These are phyloP conservation scores for Penicillium sp. DNA, from an alignment of 2,329 filamentous ascomycete genomes.

Conservation along the genomic window DNA sequence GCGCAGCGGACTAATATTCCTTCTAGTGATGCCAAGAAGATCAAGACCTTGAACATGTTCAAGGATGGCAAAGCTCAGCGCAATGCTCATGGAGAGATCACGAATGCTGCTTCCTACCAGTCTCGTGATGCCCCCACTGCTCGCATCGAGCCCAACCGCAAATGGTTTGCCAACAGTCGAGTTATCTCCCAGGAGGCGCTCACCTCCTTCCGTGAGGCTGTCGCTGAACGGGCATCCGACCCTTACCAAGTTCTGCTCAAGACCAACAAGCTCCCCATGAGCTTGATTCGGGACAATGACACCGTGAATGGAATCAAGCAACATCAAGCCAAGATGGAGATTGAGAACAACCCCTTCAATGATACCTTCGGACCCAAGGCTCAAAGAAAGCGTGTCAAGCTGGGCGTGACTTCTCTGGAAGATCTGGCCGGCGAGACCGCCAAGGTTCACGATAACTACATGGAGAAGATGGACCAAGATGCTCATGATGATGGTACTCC, in stretches of 20 bases:
- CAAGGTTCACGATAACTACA: conserved; percentile 77
- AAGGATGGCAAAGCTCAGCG: conserved; percentile 82
- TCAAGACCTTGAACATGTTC: conserved; percentile 85
- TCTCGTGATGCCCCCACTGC: conserved; percentile 78
- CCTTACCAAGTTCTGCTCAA: conserved; percentile 95
- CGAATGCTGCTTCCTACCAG: conserved; percentile 80
- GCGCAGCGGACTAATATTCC: conserved; percentile 10
- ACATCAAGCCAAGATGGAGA: conserved; percentile 89
- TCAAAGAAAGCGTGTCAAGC: conserved; percentile 88
- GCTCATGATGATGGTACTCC: conserved; percentile 72
- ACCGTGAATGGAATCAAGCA: conserved; percentile 83
- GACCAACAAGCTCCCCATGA: conserved; percentile 96
- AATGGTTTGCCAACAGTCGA: conserved; percentile 96
- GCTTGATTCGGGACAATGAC: conserved; percentile 77
- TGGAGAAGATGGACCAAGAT: conserved; percentile 76
- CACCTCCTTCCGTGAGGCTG: conserved; percentile 82
- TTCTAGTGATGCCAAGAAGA: conserved; percentile 71
- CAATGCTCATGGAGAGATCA: conserved; percentile 81
- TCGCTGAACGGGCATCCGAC: conserved; percentile 85
- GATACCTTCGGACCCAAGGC: conserved; percentile 93
- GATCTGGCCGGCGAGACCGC: conserved; percentile 79
- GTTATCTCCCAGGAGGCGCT: conserved; percentile 88
- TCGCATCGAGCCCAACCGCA: conserved; percentile 90
- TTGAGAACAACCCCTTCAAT: conserved; percentile 81
- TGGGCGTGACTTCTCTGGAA: conserved; percentile 76